Percentiles rank a stretch among this genome's conserved stretches.
These are phyloP conservation scores for Iodosphaeria phyllophila DNA, from an alignment of 2,329 filamentous ascomycete genomes.

Conservation along the genomic window DNA sequence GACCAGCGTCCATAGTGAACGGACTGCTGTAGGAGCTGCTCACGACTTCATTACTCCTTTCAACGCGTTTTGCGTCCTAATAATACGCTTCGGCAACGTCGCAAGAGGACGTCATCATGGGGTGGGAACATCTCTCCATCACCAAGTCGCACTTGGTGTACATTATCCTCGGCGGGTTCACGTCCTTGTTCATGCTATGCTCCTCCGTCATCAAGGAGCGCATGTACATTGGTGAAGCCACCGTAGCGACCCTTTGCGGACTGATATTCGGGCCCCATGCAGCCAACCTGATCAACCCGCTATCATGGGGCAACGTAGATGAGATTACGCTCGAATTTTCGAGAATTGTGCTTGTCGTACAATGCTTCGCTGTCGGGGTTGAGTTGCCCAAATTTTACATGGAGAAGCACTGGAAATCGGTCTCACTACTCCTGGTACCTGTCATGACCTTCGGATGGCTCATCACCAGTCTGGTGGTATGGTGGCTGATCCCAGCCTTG, in stretches of 20 bases:
- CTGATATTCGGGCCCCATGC: conserved; percentile 80
- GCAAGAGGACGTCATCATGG: conserved; percentile 29
- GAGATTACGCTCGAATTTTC: conserved; percentile 81
- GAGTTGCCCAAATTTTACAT: conserved; percentile 89
- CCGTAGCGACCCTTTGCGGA: conserved; percentile 73
- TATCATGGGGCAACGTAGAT: conserved; percentile 65
- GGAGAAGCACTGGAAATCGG: conserved; percentile 93
- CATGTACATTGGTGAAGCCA: conserved; percentile 96
- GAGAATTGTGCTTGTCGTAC: conserved; percentile 73
- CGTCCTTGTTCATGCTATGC: conserved; percentile 93
- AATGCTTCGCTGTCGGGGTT: conserved; percentile 83
- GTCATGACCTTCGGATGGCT: conserved; percentile 98
- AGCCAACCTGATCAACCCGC: conserved; percentile 60
- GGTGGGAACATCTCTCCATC: conserved; percentile 65
- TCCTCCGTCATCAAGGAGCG: conserved; percentile 97
- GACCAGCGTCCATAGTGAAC: conserved; percentile 10
- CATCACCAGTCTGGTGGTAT: conserved; percentile 81
- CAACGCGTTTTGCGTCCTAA: conserved; percentile 2
- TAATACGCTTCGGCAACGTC: conserved; percentile 3
- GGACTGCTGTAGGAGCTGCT: neutral
- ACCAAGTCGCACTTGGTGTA: conserved; percentile 96
- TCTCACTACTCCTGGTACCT: conserved; percentile 69
- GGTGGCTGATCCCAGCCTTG: conserved; percentile 67
- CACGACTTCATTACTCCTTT: conserved; percentile 1
- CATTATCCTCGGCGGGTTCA: conserved; percentile 95